phyloP scores from a whole-genome alignment of 2,329 filamentous ascomycete species.

The Aspergillus ibericus region DNA sequence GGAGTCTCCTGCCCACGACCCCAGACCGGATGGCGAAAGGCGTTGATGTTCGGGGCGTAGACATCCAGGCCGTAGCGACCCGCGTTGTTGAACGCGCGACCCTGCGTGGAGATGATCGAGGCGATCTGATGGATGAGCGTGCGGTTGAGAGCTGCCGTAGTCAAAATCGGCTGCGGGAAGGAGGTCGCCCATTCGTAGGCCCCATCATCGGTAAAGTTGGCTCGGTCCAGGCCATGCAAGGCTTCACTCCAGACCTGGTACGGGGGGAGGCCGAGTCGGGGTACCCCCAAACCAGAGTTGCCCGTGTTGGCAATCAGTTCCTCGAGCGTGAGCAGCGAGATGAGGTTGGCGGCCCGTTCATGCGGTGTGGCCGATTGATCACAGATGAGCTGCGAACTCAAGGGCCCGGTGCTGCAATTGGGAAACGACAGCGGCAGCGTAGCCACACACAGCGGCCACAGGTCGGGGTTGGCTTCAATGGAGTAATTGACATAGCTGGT shows the following conservation, averaged over 20 bases:
- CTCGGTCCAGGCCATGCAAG: slow-evolving; percentile 63
- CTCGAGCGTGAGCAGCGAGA: slow-evolving; percentile 52
- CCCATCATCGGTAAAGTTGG: slow-evolving; percentile 54
- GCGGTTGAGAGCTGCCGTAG: slow-evolving; percentile 65
- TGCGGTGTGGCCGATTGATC: slow-evolving; percentile 43
- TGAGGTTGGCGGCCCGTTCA: slow-evolving; percentile 50
- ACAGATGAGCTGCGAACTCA: slow-evolving; percentile 54
- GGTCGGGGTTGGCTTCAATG: slow-evolving; percentile 24
- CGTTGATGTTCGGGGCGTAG: slow-evolving; percentile 65
- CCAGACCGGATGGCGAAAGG: slow-evolving; percentile 64
- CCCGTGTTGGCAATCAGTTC: slow-evolving; percentile 59
- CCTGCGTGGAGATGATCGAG: slow-evolving; percentile 57
- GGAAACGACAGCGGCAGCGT: slow-evolving; percentile 42
- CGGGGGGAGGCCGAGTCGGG: slow-evolving; percentile 56
- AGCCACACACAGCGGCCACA: slow-evolving; percentile 22
- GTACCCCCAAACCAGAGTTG: slow-evolving; percentile 51
- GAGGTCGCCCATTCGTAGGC: slow-evolving; percentile 62
- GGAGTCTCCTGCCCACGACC: slow-evolving; percentile 63
- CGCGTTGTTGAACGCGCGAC: slow-evolving; percentile 64
- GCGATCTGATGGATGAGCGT: slow-evolving; percentile 60
- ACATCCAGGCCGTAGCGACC: slow-evolving; percentile 45
- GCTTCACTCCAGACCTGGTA: slow-evolving; percentile 63
- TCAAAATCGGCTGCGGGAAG: slow-evolving; percentile 64
- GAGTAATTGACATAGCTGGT: slow-evolving; percentile 29
- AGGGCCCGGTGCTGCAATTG: slow-evolving; percentile 53